Conservation (phyloP, 257 asterid genomes). For the Nicotiana otophora region DNA sequence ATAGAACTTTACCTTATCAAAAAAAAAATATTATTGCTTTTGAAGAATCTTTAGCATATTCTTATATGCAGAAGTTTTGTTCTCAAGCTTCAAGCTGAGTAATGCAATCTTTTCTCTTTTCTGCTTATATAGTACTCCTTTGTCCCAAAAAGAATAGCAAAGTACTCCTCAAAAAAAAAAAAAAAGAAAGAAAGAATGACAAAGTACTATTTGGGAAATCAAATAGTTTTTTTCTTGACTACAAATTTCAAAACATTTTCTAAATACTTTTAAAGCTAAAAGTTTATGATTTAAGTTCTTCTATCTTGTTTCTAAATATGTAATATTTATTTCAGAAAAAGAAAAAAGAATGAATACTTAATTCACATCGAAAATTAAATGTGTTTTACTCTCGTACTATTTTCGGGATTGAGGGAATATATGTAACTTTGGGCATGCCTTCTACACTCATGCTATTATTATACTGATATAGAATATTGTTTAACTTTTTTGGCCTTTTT, state of each 20-base stretch:
- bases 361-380: background rate
- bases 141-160: background rate
- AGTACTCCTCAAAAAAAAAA: background rate
- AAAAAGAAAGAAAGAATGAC: background rate
- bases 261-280: background rate
- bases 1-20: too few species aligned
- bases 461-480: background rate
- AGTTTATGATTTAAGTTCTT: background rate
- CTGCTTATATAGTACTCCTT: background rate
- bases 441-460: background rate
- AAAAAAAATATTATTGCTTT: too few species aligned
- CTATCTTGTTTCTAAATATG: background rate
- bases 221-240: background rate
- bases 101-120: background rate
- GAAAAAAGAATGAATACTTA: too few species aligned
- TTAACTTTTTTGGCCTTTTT: background rate
- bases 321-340: too few species aligned
- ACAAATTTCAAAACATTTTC: background rate
- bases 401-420: background rate
- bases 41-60: background rate
- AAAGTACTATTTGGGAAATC: background rate
- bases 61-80: background rate
- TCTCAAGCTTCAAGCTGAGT: slow-evolving; percentile 5
- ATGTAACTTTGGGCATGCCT: background rate
- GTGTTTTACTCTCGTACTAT: background rate